A percentile compares a stretch with the other conserved stretches of the same genome.
Conservation (phyloP, 768 basidiomycete genomes). For the Hirschioporus abietinus region DNA sequence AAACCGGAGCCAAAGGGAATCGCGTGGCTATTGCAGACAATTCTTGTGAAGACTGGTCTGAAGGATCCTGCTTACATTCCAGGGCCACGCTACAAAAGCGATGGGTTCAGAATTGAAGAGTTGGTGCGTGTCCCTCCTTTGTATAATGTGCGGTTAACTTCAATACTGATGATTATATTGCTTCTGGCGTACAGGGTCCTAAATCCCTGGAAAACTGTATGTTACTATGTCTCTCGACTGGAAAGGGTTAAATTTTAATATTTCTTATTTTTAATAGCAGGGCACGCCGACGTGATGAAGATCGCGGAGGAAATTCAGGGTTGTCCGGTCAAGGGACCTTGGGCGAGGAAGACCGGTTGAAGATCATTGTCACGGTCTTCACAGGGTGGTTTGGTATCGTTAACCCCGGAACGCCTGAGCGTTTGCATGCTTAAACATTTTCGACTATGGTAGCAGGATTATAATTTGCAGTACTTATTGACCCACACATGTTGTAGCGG, state of each 20-base stretch:
- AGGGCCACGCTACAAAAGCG: constrained; percentile 16
- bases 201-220: not conserved
- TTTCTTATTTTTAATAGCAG: constrained; percentile 23
- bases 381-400: too few relatives aligned
- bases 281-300: constrained; percentile 35
- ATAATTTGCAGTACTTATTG: too few relatives aligned
- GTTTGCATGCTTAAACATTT: too few relatives aligned
- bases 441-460: too few relatives aligned
- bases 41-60: constrained; percentile 33
- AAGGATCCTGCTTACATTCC: constrained; percentile 37
- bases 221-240: not conserved
- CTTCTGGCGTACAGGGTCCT: not conserved
- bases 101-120: constrained; percentile 21
- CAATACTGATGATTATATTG: not conserved
- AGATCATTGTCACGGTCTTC: too few relatives aligned
- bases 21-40: constrained; percentile 29
- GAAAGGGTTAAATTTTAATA: not conserved
- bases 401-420: too few relatives aligned
- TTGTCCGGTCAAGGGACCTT: constrained; percentile 35
- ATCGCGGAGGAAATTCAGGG: constrained; percentile 38
- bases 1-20: constrained; percentile 28
- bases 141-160: not conserved
- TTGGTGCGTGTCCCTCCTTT: constrained; percentile 23
- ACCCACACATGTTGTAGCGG: too few relatives aligned
- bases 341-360: constrained; percentile 13